Conservation (phyloP, 352 stramenopile species). For the Peronosclerospora sorghi region DNA sequence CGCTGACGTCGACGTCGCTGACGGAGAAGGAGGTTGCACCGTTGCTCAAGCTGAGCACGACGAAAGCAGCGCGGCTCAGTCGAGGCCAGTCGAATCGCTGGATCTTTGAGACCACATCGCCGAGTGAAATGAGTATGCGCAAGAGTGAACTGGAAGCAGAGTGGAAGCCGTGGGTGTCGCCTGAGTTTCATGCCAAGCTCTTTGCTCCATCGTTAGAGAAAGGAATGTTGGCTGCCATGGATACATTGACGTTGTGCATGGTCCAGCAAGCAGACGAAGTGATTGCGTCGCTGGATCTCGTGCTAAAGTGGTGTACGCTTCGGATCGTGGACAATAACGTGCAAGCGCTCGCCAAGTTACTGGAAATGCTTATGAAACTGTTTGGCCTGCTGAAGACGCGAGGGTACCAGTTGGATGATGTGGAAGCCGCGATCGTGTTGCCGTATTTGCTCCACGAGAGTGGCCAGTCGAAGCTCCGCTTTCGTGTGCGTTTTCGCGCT, state of each 20-base stretch:
- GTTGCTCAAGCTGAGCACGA: conserved; percentile 55
- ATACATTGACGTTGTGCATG: conserved; percentile 58
- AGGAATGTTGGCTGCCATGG: conserved; percentile 70
- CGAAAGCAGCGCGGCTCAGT: conserved; percentile 41
- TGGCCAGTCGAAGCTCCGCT: conserved; percentile 76
- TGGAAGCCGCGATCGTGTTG: conserved; percentile 71
- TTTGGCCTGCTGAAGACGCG: conserved; percentile 63
- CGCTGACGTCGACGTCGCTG: conserved; percentile 8
- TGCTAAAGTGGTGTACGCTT: no score
- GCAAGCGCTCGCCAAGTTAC: no score
- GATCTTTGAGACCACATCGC: conserved; percentile 68
- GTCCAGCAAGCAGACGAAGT: no score
- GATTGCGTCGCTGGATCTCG: no score
- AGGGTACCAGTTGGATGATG: conserved; percentile 64
- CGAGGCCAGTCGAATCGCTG: conserved; percentile 76
- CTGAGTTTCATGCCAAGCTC: conserved; percentile 63
- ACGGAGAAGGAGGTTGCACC: conserved; percentile 26
- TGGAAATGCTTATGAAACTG: no score
- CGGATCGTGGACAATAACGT: no score
- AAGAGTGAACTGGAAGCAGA: conserved; percentile 70
- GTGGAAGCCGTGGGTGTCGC: conserved; percentile 60
- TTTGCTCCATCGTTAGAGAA: conserved; percentile 76
- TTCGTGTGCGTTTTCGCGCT: conserved; percentile 71
- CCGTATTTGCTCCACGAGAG: no score
- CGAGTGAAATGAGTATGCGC: conserved; percentile 50